phyloP scores from a whole-genome alignment of 306 rosid species.

The Corylus avellana region DNA sequence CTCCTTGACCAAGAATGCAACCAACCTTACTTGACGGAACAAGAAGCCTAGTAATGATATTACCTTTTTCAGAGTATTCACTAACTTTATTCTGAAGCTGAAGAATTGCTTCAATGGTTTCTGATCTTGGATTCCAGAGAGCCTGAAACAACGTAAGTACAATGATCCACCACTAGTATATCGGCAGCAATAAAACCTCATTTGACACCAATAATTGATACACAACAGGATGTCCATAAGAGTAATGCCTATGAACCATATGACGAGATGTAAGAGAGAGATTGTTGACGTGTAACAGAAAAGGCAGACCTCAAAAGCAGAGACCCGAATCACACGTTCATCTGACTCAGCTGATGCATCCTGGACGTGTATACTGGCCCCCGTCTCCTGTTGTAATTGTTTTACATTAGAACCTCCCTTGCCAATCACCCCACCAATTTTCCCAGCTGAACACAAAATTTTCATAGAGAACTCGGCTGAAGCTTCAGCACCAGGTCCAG shows the following conservation, averaged over 20 bases:
- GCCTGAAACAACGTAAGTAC: constrained; percentile 25
- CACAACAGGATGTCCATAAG: neutral
- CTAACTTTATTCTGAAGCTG: constrained; percentile 38
- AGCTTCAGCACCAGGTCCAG: constrained; percentile 27
- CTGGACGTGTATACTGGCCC: constrained; percentile 37
- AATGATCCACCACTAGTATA: constrained; percentile 19
- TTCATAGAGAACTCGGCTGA: constrained; percentile 37
- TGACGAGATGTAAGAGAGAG: neutral
- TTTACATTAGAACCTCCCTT: constrained; percentile 42
- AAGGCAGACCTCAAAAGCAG: constrained; percentile 39
- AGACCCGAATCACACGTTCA: constrained; percentile 38
- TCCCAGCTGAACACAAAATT: constrained; percentile 38
- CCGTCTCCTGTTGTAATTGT: constrained; percentile 39
- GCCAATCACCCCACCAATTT: constrained; percentile 48
- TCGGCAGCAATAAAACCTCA: neutral
- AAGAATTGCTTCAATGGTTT: constrained; percentile 41
- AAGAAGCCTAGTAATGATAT: constrained; percentile 34
- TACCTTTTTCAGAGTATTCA: constrained; percentile 33
- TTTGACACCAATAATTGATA: constrained; percentile 13
- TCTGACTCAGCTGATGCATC: constrained; percentile 31
- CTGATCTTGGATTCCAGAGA: constrained; percentile 32
- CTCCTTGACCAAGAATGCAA: constrained; percentile 51
- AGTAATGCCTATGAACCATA: constrained; percentile 6
- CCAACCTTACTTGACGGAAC: constrained; percentile 40
- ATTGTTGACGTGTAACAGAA: neutral